Evolutionary conservation across 345 rosid genomes (phyloP), one percentile per base, ranked within the genome.

Genomic region (Sonneratia caseolaris): DNA sequence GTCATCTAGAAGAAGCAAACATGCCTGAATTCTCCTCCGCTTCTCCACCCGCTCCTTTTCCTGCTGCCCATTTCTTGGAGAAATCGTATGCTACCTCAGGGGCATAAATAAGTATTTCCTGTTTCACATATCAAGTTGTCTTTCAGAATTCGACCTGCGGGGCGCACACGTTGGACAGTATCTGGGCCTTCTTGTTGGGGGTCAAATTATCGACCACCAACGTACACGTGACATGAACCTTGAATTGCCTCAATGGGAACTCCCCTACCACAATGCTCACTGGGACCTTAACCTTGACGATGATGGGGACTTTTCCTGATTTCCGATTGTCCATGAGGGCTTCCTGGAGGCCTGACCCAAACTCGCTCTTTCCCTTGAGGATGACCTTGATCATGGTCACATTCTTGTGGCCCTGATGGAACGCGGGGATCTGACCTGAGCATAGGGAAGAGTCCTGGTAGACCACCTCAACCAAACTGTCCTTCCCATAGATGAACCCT

Each of bases 201-300:
- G 76, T 36, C 77, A 87, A 61, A 75, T 55, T 87, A 78, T 85
- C 84, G 36, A 87, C 83, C 66, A 86, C 78, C 81, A 86, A 64
- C 40, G 78, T 57, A 66, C 86, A 81, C 45, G 80, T 74, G 15
- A 84, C 72, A 14, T 16, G 42, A 56, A 83, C 82, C 56, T 69
- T 66, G n/a, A 83, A 69, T 68, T 79, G 68, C 66, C 78, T 78
- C 71, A 81, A 42, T 9, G 85, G 77, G 14, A 81, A 47, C 7
- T 64, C 64, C 14, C 37, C 68, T 10, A 85, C 3, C 36, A 81
- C 82, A 22, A 82, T 55, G 14, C 76, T 71, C 15, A 84, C 67
- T 1, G 86, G 87, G 0, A 80, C 87, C 68, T 72, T 73, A 1
- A 88, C 83, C 24, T 13, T 22, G 11, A 86, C 73, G 21, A 78